Conservation (phyloP, 306 rosid species). For the Bauhinia variegata region DNA sequence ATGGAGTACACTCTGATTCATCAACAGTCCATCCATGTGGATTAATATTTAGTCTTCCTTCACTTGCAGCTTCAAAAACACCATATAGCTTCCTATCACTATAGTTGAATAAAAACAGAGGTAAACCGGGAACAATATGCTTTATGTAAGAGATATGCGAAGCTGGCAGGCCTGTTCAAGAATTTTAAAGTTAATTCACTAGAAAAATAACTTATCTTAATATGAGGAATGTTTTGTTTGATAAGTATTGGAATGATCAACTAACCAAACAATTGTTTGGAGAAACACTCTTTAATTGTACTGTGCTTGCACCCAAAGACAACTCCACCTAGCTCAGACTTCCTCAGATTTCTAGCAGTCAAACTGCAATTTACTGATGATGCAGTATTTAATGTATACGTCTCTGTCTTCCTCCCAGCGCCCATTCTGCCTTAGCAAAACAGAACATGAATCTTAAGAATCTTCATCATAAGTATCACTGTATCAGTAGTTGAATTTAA, state of each 20-base stretch:
- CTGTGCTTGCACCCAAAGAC: slow-evolving; percentile 57
- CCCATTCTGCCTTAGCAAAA: slow-evolving; percentile 45
- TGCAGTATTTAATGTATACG: slow-evolving; percentile 15
- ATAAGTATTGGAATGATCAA: not conserved
- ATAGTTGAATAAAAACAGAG: slow-evolving; percentile 58
- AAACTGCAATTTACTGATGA: slow-evolving; percentile 30
- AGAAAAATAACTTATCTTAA: not conserved
- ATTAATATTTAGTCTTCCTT: slow-evolving; percentile 43
- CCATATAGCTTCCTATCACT: slow-evolving; percentile 60
- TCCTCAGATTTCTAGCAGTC: slow-evolving; percentile 48
- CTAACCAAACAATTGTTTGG: slow-evolving; percentile 50
- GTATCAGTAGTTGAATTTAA: too few relatives aligned
- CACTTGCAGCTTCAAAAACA: slow-evolving; percentile 56
- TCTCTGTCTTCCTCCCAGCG: slow-evolving; percentile 47
- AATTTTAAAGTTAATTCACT: slow-evolving; percentile 13
- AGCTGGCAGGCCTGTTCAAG: slow-evolving; percentile 53
- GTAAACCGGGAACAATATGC: slow-evolving; percentile 49
- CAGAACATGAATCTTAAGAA: not conserved
- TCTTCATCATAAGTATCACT: not conserved
- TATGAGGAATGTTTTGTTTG: not conserved
- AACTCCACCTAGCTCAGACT: slow-evolving; percentile 49
- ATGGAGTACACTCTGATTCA: slow-evolving; percentile 40
- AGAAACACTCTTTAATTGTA: slow-evolving; percentile 43
- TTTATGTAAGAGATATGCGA: slow-evolving; percentile 48
- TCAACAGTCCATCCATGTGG: slow-evolving; percentile 48